phyloP scores from a whole-genome alignment of 345 rosid genomes.

The Populus alba region DNA sequence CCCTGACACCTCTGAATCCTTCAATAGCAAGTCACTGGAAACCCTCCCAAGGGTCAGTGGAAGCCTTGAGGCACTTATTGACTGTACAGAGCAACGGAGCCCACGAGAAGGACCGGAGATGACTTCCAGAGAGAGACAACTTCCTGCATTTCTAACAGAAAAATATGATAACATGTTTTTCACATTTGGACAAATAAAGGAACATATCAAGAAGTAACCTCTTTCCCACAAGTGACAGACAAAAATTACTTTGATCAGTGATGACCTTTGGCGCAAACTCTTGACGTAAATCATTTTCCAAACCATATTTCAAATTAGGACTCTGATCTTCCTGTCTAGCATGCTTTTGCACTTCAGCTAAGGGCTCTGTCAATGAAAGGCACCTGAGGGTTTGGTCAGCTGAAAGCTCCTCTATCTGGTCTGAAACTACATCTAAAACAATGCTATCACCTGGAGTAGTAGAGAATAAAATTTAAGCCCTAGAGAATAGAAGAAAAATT shows the following conservation, averaged over 20 bases:
- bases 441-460: constrained; percentile 58
- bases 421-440: constrained; percentile 55
- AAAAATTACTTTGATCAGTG: constrained; percentile 70
- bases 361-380: constrained; percentile 30
- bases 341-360: constrained; percentile 42
- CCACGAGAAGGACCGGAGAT: constrained; percentile 85
- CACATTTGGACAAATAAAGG: constrained; percentile 30
- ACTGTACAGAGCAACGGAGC: constrained; percentile 47
- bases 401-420: constrained; percentile 47
- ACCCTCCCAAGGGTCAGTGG: constrained; percentile 90
- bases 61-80: constrained; percentile 63
- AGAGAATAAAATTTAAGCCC: not conserved
- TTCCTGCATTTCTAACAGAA: constrained; percentile 91
- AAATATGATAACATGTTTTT: constrained; percentile 46
- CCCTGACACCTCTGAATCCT: constrained; percentile 94
- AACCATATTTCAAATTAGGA: constrained; percentile 25
- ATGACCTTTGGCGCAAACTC: constrained; percentile 32
- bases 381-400: constrained; percentile 69
- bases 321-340: constrained; percentile 36
- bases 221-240: constrained; percentile 24
- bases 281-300: constrained; percentile 33
- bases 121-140: constrained; percentile 83
- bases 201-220: constrained; percentile 17
- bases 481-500: constrained; percentile 1
- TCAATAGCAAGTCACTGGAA: constrained; percentile 64